Evolutionary conservation across 139 green algal genomes (phyloP).

Genomic region (Chlorella vulgaris): DNA sequence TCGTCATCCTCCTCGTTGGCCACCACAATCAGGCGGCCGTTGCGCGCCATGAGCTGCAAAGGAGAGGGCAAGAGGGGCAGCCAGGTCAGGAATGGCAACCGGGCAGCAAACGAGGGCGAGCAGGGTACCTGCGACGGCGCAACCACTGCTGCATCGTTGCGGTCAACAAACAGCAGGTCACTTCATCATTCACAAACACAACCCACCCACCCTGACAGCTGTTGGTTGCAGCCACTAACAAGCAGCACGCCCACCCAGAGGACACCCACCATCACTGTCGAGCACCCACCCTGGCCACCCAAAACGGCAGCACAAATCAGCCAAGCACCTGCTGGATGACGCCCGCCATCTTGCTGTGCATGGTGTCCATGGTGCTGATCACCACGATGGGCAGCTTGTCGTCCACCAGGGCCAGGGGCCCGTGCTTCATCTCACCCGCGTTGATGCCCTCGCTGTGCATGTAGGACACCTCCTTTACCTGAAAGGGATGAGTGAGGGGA

Average conservation of each 20-base stretch:
- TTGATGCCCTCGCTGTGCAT: constrained; percentile 98
- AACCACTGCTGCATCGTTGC: too few species aligned
- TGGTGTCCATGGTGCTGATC: constrained; percentile 72
- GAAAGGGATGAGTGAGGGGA: too few species aligned
- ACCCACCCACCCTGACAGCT: too few species aligned
- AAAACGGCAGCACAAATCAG: not conserved
- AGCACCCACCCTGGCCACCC: too few species aligned
- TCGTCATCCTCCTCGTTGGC: constrained; percentile 75
- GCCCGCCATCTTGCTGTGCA: constrained; percentile 88
- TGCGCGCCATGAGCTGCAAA: constrained; percentile 72
- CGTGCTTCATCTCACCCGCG: constrained; percentile 99
- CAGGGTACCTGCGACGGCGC: too few species aligned
- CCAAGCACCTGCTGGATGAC: constrained; percentile 85
- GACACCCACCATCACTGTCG: too few species aligned
- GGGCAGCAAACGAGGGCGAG: not conserved
- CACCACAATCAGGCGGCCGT: constrained; percentile 80
- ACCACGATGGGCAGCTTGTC: constrained; percentile 92
- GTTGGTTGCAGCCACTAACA: too few species aligned
- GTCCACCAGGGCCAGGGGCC: constrained; percentile 94
- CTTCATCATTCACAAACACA: too few species aligned
- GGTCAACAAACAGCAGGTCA: too few species aligned
- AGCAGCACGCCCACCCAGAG: too few species aligned
- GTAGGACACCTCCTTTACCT: constrained; percentile 91
- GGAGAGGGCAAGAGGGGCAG: not conserved
- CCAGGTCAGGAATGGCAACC: too few species aligned